Conservation (phyloP, 768 basidiomycete genomes). For the Phallus indusiatus region DNA sequence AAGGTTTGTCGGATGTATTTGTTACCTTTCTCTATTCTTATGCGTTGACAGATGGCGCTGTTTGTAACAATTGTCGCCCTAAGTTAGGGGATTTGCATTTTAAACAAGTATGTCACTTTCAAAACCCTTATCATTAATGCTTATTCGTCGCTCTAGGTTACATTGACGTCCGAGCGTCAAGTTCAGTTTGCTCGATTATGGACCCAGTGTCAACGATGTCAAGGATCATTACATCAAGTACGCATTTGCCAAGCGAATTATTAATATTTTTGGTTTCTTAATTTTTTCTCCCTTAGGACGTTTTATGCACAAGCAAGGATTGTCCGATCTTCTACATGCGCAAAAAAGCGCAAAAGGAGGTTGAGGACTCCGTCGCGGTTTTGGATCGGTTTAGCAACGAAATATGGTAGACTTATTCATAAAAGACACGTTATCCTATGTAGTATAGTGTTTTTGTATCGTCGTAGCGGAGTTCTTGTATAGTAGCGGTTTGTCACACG, state of each 20-base stretch:
- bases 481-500: not conserved
- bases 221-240: slow-evolving; percentile 89
- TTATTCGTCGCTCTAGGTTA: slow-evolving; percentile 21
- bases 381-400: slow-evolving; percentile 81
- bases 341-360: slow-evolving; percentile 97
- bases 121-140: not conserved
- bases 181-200: slow-evolving; percentile 90
- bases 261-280: not conserved
- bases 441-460: not conserved
- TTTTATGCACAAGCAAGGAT: slow-evolving; percentile 92
- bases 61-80: slow-evolving; percentile 89
- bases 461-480: not conserved
- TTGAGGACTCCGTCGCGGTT: slow-evolving; percentile 69
- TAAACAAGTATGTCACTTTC: slow-evolving; percentile 55
- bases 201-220: slow-evolving; percentile 99
- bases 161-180: slow-evolving; percentile 67
- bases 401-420: slow-evolving; percentile 39
- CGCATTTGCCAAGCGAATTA: not conserved
- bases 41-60: slow-evolving; percentile 60
- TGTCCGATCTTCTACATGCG: slow-evolving; percentile 99
- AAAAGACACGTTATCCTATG: not conserved
- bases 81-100: slow-evolving; percentile 85
- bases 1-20: slow-evolving; percentile 34
- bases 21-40: not conserved
- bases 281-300: slow-evolving; percentile 49